Base-by-base conservation (phyloP, 805 yeast genomes). In the Monosporozyma aquatica region DNA sequence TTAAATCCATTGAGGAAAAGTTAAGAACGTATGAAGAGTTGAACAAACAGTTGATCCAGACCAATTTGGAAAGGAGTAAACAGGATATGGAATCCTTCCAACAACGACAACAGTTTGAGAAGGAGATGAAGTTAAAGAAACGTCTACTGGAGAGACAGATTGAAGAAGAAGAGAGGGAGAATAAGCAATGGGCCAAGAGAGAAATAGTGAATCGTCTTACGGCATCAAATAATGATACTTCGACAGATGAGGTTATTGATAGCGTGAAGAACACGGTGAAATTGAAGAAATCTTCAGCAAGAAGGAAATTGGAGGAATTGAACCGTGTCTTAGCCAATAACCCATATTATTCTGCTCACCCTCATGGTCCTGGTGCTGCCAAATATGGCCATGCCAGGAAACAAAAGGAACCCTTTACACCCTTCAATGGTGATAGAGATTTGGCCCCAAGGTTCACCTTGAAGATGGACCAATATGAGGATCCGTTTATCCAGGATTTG, bases 371-470 rank as follows among this genome's bases (percentile, higher is more conserved):
- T n/a, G n/a, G n/a, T n/a, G n/a, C n/a, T n/a, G n/a, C n/a, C n/a
- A n/a, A n/a, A n/a, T n/a, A n/a, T n/a, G n/a, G n/a, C n/a, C n/a
- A n/a, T n/a, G n/a, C n/a, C n/a, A 37, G 39, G 15, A 41, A 39
- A 25, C 10, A 34, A 7, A n/a, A n/a, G n/a, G 32, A 38, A 23
- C 97, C 97, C 14, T 90, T 89, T 61, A 87, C 97, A 9, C 97
- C 97, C 7, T 90, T 90, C 65, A 79, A 81, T 56, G 97, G 97
- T 36, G 97, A 90, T 64, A 71, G 92, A 47, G 80, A 82, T 45
- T 47, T 66, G 6, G 62, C 68, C 20, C 69, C 70, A 42, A 69
- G 73, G 23, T 87, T 77, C 62, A 65, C 61, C 9, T 62, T 79
- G 15, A 58, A 64, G 5, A 55, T 52, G 14, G 42, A 55, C 1